Evolutionary conservation across 768 basidiomycete genomes (phyloP).

Genomic region (Termitomyces sp.): DNA sequence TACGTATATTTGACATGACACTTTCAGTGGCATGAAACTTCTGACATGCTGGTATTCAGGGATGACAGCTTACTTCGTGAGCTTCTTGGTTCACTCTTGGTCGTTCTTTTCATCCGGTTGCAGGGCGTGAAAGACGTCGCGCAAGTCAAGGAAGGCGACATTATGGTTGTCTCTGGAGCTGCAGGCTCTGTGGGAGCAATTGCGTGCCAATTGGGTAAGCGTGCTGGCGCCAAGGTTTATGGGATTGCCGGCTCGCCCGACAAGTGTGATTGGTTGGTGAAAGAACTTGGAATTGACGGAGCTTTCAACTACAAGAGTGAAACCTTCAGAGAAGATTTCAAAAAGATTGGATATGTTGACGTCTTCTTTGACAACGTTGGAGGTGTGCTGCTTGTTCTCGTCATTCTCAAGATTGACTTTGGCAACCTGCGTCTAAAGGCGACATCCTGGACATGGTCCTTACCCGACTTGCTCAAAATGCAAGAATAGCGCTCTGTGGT

Average conservation of each 20-base stretch:
- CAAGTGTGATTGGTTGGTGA: constrained; percentile 83
- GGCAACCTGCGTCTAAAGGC: constrained; percentile 31
- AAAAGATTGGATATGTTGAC: constrained; percentile 72
- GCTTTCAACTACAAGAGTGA: constrained; percentile 85
- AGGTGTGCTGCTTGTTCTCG: constrained; percentile 25
- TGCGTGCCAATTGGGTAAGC: constrained; percentile 80
- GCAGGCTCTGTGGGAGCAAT: constrained; percentile 87
- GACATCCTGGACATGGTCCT: constrained; percentile 79
- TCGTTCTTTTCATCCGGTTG: not conserved
- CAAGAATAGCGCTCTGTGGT: constrained; percentile 82
- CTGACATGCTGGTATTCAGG: constrained; percentile 32
- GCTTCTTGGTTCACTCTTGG: constrained; percentile 13
- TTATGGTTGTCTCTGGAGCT: constrained; percentile 81
- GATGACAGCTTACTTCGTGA: constrained; percentile 85
- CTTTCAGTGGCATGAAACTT: not conserved
- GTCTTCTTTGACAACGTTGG: constrained; percentile 84
- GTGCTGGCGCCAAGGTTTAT: constrained; percentile 73
- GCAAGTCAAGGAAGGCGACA: constrained; percentile 77
- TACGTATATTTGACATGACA: constrained; percentile 17
- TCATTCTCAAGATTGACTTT: not conserved
- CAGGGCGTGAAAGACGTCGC: constrained; percentile 83
- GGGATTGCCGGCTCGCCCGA: constrained; percentile 82
- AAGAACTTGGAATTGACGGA: constrained; percentile 76
- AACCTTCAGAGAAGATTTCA: constrained; percentile 69
- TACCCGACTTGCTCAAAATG: constrained; percentile 67